Base-by-base conservation (phyloP, 495 filamentous ascomycete species). In the Aspergillus nidulans region DNA sequence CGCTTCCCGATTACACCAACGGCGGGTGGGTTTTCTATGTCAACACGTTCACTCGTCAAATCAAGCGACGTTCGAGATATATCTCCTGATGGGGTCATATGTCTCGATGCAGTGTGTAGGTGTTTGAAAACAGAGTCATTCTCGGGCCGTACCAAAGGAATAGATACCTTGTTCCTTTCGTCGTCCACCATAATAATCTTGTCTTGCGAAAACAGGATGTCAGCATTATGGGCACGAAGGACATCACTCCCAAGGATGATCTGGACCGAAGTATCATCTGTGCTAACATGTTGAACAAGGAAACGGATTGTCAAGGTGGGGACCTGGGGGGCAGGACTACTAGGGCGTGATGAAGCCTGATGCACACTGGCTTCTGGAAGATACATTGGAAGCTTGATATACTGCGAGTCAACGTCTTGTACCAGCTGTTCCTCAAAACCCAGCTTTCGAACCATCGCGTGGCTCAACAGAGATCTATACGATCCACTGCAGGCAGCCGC, bases 141-240 rank as follows among this genome's bases (percentile, higher is more conserved):
- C 67, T 97, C 92, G n/a, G 94, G 95, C 38, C 92, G 83, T 44
- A 95, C 91, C 55, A 98, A 85, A 23, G 92, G 94, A 19, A 98
- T 85, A 18, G 86, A 91, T n/a, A 98, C 72, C 58, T 94, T 95
- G 66, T 88, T 89, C 36, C 88, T 80, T 25, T 92, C 88, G 63
- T 92, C 88, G 62, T 92, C 89, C 57, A 91, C 90, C 41, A 97
- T 77, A 0, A 88, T 86, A 66, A 98, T 80, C 53, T 85, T 83
- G 58, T 95, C 95, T 54, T 91, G 87, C 0, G 94, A 97, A 64
- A 98, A 91, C 10, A 97, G 71, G 24, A 98, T 80, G 67, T 98
- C 95, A 20, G 91, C 92, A 63, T 86, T 92, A 67, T 95, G 89
- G 25, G 88, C 78, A 47, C 92, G 85, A 47, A 98, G 77, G 24